Evolutionary conservation across 2,329 filamentous ascomycete genomes (phyloP).

Genomic region (Pseudocercospora macadamiae): DNA sequence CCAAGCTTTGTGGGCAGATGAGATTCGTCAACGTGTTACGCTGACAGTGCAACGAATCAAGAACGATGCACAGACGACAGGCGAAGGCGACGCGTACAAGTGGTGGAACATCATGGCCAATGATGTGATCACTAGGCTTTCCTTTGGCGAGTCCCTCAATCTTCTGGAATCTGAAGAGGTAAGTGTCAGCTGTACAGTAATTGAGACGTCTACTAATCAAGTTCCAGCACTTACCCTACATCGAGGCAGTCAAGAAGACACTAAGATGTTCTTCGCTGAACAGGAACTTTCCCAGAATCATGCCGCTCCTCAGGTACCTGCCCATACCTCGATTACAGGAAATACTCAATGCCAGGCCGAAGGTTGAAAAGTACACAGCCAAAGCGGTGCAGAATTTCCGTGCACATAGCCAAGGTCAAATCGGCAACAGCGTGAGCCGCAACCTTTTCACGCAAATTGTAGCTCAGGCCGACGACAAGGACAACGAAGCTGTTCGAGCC

Average conservation of each 20-base stretch:
- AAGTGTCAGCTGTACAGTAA: background rate
- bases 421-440: constrained; percentile 5
- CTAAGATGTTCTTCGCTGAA: constrained; percentile 21
- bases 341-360: constrained; percentile 21
- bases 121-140: constrained; percentile 42
- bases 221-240: constrained; percentile 20
- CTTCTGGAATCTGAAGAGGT: constrained; percentile 36
- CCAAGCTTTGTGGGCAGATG: constrained; percentile 39
- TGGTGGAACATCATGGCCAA: constrained; percentile 45
- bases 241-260: constrained; percentile 23
- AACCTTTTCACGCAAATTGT: constrained; percentile 28
- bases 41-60: constrained; percentile 40
- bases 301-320: constrained; percentile 21
- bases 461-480: constrained; percentile 22
- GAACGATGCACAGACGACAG: constrained; percentile 28
- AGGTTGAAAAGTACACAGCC: constrained; percentile 23
- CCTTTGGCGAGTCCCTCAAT: constrained; percentile 43
- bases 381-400: constrained; percentile 25
- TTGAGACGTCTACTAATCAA: background rate
- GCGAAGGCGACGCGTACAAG: constrained; percentile 42
- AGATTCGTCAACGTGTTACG: constrained; percentile 38
- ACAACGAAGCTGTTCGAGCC: constrained; percentile 16
- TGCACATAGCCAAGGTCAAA: constrained; percentile 6
- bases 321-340: constrained; percentile 23
- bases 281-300: constrained; percentile 23